Evolutionary conservation across 2,329 filamentous ascomycete species (phyloP), one percentile per base, ranked within the genome.

Genomic region (Fusarium temperatum): DNA sequence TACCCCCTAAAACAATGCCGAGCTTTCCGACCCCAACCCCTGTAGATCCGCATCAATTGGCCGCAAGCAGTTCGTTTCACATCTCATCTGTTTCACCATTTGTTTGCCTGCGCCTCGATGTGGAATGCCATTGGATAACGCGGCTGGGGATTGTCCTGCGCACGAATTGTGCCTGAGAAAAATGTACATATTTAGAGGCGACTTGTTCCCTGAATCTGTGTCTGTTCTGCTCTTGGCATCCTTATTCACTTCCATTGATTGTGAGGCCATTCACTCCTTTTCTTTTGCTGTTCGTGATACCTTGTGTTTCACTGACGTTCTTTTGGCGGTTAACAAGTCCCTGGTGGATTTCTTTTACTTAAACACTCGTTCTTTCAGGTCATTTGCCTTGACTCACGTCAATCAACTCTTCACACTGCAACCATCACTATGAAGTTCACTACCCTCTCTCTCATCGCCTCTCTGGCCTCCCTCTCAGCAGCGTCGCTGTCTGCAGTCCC

Each of bases 401-500:
- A 24, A 11, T 20, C 30, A 35, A 35, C 8, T 5, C 22, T 35
- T 24, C 8, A 24, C 8, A 11, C n/a, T 24, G 6, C 30, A 1
- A 24, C 12, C 11, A 24, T 44, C 17, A 28, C 30, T 4, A 82
- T 82, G 81, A 80, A 78, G 66, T 71, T 81, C 72, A 69, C 76
- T 51, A 58, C 75, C 14, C 15, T 73, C 11, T 54, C 77, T 12
- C 48, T 73, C 39, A 26, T 77, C 41, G n/a, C 78, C 24, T 58
- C 61, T 48, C n/a, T 78, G 14, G 45, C 68, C 58, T 61, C 68
- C 47, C 39, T 77, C 38, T 70, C 74, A 38, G 54, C 72, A 15
- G 76, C 70, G n/a, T 66, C 74, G 10, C 57, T 78, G 42, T 60
- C 68, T 5, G 80, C 84, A 15, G 79, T 79, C 26, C 77, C 80